Conservation (phyloP, 2,329 filamentous ascomycete genomes). For the Epichloe elymi region DNA sequence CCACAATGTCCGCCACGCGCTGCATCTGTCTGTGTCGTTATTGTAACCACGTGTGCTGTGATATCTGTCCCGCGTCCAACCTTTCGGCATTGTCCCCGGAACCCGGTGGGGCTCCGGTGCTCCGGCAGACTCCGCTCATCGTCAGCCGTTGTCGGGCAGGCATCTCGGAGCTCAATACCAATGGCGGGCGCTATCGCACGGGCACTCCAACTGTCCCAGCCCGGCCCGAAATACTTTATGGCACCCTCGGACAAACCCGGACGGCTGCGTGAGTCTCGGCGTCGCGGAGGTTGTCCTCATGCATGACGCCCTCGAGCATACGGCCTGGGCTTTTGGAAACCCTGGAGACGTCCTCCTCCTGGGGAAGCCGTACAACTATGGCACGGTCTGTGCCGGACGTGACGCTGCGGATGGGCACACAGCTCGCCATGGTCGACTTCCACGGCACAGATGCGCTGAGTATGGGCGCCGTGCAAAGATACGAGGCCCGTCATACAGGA, state of each 20-base stretch:
- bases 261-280: no score
- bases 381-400: slow-evolving; percentile 33
- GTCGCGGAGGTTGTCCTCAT: no score
- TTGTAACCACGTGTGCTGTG: slow-evolving; percentile 14
- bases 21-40: background rate
- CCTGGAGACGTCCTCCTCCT: slow-evolving; percentile 28
- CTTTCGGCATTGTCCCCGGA: slow-evolving; percentile 6
- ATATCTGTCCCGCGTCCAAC: slow-evolving; percentile 5
- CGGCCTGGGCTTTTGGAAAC: slow-evolving; percentile 24
- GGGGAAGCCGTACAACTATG: slow-evolving; percentile 33
- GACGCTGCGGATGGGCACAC: slow-evolving; percentile 25
- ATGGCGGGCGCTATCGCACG: no score
- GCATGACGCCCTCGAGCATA: slow-evolving; percentile 12
- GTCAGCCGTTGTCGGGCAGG: no score
- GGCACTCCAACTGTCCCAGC: no score
- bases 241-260: no score
- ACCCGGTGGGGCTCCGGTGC: no score
- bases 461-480: slow-evolving; percentile 13
- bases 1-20: background rate
- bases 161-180: no score
- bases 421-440: slow-evolving; percentile 28
- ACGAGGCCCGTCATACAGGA: slow-evolving; percentile 28
- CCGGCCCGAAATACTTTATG: no score
- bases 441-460: slow-evolving; percentile 18
- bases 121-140: no score